A percentile compares a stretch with the other conserved stretches of the same genome.
These are phyloP conservation scores for Thuja plicata DNA, from an alignment of 83 land plant species.

Conservation along the genomic window DNA sequence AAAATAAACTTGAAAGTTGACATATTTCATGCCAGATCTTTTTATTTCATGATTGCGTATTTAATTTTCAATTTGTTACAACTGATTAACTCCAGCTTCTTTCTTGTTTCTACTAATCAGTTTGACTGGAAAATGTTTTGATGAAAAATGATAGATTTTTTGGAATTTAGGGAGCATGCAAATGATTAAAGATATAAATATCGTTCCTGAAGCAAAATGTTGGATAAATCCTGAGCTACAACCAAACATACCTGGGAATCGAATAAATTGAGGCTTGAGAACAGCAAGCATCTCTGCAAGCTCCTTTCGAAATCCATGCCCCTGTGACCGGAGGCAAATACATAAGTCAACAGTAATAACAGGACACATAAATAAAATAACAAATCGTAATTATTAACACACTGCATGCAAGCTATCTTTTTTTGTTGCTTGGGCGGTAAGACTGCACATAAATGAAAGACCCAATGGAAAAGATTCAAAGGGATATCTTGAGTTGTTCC, in stretches of 20 bases:
- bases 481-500: no score
- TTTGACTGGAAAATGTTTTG: not conserved
- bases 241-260: conserved; percentile 82
- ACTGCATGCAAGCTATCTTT: not conserved
- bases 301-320: conserved; percentile 86
- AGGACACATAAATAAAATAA: not conserved
- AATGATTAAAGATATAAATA: not conserved
- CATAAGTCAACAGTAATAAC: not conserved
- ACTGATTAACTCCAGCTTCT: not conserved
- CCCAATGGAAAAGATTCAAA: not conserved
- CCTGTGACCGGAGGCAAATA: conserved; percentile 36
- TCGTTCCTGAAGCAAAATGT: conserved; percentile 1
- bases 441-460: not conserved
- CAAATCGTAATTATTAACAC: not conserved
- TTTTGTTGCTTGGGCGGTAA: no score
- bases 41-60: not conserved
- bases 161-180: not conserved
- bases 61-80: not conserved
- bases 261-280: conserved; percentile 76
- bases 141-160: not conserved
- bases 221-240: not conserved
- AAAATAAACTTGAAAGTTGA: not conserved
- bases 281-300: conserved; percentile 69
- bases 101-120: not conserved
- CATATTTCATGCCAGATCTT: not conserved